phyloP scores from a whole-genome alignment of 2,329 filamentous ascomycete species.

The Seiridium unicorne region DNA sequence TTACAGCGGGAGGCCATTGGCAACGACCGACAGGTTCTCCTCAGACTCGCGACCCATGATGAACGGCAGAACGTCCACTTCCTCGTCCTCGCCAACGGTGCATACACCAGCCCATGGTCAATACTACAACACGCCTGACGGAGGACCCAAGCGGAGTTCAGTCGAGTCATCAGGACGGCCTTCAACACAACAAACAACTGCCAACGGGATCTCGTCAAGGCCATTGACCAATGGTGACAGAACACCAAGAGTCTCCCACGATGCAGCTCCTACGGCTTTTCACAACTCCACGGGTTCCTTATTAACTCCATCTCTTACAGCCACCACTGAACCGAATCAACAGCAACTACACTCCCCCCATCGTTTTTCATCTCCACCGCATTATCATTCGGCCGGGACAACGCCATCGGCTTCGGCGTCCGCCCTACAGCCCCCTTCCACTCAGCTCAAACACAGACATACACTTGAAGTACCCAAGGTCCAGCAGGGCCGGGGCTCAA shows the following conservation, averaged over 20 bases:
- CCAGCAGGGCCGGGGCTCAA: slow-evolving; percentile 65
- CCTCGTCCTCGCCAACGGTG: slow-evolving; percentile 27
- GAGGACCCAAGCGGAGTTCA: slow-evolving; percentile 29
- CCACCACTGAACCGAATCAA: slow-evolving; percentile 22
- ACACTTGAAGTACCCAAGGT: slow-evolving; percentile 82
- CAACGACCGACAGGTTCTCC: neutral
- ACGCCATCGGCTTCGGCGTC: slow-evolving; percentile 43
- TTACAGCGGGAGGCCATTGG: neutral
- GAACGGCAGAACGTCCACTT: slow-evolving; percentile 7
- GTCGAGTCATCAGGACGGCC: slow-evolving; percentile 28
- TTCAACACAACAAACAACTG: slow-evolving; percentile 29
- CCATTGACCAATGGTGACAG: slow-evolving; percentile 27
- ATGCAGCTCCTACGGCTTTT: slow-evolving; percentile 14
- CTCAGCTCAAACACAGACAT: slow-evolving; percentile 73
- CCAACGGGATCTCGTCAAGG: slow-evolving; percentile 28
- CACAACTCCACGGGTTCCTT: slow-evolving; percentile 17
- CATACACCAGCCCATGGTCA: slow-evolving; percentile 18
- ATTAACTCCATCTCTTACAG: slow-evolving; percentile 14
- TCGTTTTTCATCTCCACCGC: slow-evolving; percentile 54
- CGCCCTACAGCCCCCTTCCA: slow-evolving; percentile 49
- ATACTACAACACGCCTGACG: slow-evolving; percentile 25
- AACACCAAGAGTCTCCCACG: slow-evolving; percentile 14
- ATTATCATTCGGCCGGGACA: slow-evolving; percentile 38
- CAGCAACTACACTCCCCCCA: slow-evolving; percentile 40
- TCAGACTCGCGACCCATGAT: slow-evolving; percentile 8